Percentiles rank a stretch among this genome's conserved stretches.
Evolutionary conservation across 2,329 filamentous ascomycete genomes (phyloP).

Genomic region (Fusarium denticulatum): DNA sequence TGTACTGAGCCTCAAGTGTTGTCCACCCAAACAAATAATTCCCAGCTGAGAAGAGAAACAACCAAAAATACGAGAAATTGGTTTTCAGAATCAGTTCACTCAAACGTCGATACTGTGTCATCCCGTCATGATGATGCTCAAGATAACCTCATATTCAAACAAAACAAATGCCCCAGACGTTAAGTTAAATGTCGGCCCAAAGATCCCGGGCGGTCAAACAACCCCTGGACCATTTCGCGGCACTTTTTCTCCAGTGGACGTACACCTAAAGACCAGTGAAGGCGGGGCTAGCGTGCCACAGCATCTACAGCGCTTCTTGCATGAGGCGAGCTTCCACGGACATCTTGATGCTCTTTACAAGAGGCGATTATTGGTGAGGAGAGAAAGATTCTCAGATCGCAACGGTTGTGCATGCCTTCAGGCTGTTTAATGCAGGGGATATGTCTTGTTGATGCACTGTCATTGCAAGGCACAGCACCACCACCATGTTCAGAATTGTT

Average conservation of each 20-base stretch:
- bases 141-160: slow-evolving; percentile 29
- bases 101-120: background rate
- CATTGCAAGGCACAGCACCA: background rate
- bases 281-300: slow-evolving; percentile 10
- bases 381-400: too few species aligned
- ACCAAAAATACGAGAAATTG: background rate
- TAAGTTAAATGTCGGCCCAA: slow-evolving; percentile 30
- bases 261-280: slow-evolving; percentile 15
- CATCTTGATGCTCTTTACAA: background rate
- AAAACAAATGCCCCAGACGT: slow-evolving; percentile 26
- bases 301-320: slow-evolving; percentile 35
- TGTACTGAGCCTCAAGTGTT: slow-evolving; percentile 5
- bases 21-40: background rate
- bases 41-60: background rate
- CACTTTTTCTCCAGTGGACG: slow-evolving; percentile 17
- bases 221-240: slow-evolving; percentile 8
- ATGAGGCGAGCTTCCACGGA: background rate
- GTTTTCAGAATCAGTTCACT: background rate
- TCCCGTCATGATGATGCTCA: background rate
- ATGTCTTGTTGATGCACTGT: background rate
- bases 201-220: slow-evolving; percentile 41
- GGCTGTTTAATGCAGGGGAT: background rate
- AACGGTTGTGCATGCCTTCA: background rate
- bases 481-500: background rate
- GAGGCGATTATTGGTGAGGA: background rate